Percentiles rank a stretch among this genome's conserved stretches.
These are phyloP conservation scores for Schoenoplectus tabernaemontani DNA, from an alignment of 202 grass and related monocot species.

Conservation along the genomic window DNA sequence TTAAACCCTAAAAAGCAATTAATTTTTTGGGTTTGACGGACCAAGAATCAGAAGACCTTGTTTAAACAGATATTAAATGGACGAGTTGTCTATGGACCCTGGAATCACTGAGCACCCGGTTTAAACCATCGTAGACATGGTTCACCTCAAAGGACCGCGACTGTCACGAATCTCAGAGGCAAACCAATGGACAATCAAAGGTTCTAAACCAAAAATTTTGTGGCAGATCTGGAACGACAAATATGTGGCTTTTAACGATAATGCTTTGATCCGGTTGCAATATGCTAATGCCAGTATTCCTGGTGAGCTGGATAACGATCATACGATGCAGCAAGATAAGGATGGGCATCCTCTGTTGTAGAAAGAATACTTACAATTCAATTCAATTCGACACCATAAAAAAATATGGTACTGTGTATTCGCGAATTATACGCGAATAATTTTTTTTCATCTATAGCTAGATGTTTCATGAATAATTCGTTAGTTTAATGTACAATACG, in stretches of 20 bases:
- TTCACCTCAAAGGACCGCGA: not conserved
- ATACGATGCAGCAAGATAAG: not conserved
- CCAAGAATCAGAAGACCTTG: not conserved
- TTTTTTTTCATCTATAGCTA: no score
- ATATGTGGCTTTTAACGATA: not conserved
- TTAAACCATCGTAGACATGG: not conserved
- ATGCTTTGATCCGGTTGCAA: not conserved
- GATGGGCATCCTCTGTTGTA: no score
- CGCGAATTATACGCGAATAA: no score
- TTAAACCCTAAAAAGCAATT: conserved; percentile 14
- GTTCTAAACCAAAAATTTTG: not conserved
- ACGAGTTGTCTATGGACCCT: not conserved
- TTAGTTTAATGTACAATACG: no score
- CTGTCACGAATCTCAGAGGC: not conserved
- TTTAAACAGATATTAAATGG: not conserved
- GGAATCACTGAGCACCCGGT: not conserved
- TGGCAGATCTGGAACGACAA: not conserved
- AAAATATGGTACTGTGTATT: no score
- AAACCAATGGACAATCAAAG: not conserved
- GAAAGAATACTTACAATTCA: no score
- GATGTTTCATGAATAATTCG: no score
- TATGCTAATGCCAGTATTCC: not conserved
- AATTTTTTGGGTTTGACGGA: not conserved
- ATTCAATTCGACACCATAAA: no score
- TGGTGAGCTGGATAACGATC: not conserved